Evolutionary conservation across 164 flowering plant genomes (phyloP).

Genomic region (Liriodendron chinense): DNA sequence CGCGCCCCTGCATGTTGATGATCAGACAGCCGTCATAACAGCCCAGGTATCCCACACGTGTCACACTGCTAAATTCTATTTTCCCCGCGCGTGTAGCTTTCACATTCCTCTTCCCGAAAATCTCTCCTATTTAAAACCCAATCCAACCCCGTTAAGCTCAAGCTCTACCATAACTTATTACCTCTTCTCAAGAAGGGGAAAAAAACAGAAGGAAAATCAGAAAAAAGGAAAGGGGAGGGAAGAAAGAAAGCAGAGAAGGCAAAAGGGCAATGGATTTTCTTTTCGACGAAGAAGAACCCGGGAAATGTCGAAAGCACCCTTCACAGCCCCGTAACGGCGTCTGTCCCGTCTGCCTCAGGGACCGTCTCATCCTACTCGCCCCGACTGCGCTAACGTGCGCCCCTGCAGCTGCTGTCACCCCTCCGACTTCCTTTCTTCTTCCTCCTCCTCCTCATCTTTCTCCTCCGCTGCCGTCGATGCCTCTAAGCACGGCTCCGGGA

Average conservation of each 20-base stretch:
- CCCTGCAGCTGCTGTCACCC: slow-evolving; percentile 32
- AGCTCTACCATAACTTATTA: too few relatives aligned
- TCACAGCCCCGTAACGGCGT: slow-evolving; percentile 50
- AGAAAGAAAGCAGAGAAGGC: neutral
- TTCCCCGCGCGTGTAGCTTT: neutral
- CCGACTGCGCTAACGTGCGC: slow-evolving; percentile 55
- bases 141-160: neutral
- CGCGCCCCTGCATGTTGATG: too few relatives aligned
- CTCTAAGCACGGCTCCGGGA: neutral
- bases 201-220: neutral
- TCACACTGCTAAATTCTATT: neutral
- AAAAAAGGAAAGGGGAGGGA: neutral
- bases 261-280: slow-evolving; percentile 29
- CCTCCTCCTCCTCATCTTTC: neutral
- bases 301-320: slow-evolving; percentile 68
- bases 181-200: neutral
- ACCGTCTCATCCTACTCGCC: slow-evolving; percentile 57
- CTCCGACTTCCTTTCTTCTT: slow-evolving; percentile 38
- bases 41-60: neutral
- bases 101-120: neutral
- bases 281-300: slow-evolving; percentile 44
- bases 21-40: too few relatives aligned
- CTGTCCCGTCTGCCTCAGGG: slow-evolving; percentile 60
- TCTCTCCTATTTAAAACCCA: neutral
- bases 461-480: neutral